Evolutionary conservation across 371 early-diverging fungal species (phyloP).

Genomic region (Ordospora colligata): DNA sequence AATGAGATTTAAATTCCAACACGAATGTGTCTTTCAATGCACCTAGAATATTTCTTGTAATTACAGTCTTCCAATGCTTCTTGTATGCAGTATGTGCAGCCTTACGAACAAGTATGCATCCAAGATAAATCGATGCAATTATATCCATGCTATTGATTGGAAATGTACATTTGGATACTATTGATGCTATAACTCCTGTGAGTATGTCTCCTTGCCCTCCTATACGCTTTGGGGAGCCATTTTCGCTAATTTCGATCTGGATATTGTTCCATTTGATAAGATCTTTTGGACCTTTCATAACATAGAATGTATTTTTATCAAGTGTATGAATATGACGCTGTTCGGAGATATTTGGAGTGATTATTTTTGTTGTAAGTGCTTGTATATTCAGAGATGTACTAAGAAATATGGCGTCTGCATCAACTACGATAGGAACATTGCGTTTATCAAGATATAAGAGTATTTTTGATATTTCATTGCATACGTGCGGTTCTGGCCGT

Average conservation of each 20-base stretch:
- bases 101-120: constrained; percentile 28
- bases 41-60: constrained; percentile 44
- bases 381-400: not conserved
- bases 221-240: constrained; percentile 74
- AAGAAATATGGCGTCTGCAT: constrained; percentile 52
- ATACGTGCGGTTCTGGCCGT: not conserved
- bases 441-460: constrained; percentile 16
- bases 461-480: constrained; percentile 31
- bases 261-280: constrained; percentile 61
- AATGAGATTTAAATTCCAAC: not conserved
- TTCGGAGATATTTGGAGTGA: constrained; percentile 58
- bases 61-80: constrained; percentile 11
- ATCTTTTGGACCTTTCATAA: constrained; percentile 75
- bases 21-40: not conserved
- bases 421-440: constrained; percentile 44
- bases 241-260: constrained; percentile 41
- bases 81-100: constrained; percentile 25
- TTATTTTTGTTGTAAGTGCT: constrained; percentile 28
- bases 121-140: not conserved
- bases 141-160: not conserved
- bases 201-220: constrained; percentile 96
- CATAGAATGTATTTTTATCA: constrained; percentile 65
- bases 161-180: constrained; percentile 9
- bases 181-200: constrained; percentile 68
- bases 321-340: constrained; percentile 42